These are phyloP conservation scores for Pythium rhizo-oryzae DNA, from an alignment of 352 stramenopile species.

Conservation along the genomic window DNA sequence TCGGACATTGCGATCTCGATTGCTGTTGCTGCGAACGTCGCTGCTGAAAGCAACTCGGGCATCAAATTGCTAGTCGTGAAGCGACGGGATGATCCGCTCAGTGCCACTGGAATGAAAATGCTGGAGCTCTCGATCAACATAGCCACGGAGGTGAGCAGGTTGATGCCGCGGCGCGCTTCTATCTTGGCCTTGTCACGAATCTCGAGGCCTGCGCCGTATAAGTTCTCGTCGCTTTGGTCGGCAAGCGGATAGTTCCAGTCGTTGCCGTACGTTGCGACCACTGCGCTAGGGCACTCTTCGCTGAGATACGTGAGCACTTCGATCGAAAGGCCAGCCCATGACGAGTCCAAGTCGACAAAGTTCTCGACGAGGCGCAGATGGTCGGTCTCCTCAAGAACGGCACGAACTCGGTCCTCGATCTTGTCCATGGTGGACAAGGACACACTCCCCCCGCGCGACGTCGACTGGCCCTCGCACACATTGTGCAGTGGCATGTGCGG, in stretches of 20 bases:
- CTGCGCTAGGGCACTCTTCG: constrained; percentile 69
- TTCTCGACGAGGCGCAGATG: constrained; percentile 62
- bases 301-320: constrained; percentile 73
- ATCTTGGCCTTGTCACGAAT: constrained; percentile 62
- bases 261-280: constrained; percentile 62
- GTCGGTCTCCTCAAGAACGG: constrained; percentile 69
- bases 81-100: constrained; percentile 22
- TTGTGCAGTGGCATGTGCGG: constrained; percentile 80
- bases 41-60: constrained; percentile 4
- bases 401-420: constrained; percentile 62
- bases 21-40: constrained; percentile 46
- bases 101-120: constrained; percentile 61
- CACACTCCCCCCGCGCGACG: constrained; percentile 56
- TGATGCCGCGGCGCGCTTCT: constrained; percentile 57
- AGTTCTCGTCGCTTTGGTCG: constrained; percentile 44
- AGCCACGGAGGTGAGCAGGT: constrained; percentile 63
- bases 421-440: constrained; percentile 55
- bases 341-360: constrained; percentile 82
- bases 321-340: constrained; percentile 71
- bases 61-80: not conserved
- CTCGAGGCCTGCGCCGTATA: constrained; percentile 40
- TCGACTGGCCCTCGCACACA: constrained; percentile 67
- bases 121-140: constrained; percentile 60
- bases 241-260: constrained; percentile 73
- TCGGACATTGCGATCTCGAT: constrained; percentile 55